Base-by-base conservation (phyloP, 2,329 filamentous ascomycete species). In the Diaporthe caulivora region DNA sequence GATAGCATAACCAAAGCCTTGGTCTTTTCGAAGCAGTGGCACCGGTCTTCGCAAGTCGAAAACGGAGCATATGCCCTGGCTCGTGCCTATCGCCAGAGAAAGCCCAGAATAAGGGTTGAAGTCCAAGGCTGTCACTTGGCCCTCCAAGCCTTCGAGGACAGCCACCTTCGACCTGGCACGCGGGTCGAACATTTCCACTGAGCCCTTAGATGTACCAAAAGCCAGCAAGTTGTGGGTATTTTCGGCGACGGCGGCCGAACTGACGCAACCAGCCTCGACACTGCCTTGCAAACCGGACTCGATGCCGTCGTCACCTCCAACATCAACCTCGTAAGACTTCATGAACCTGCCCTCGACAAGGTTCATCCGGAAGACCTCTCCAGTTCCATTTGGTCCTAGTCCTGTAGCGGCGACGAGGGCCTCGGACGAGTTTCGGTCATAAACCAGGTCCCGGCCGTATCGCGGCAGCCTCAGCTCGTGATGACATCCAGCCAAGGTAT, bases 131-230 rank as follows among this genome's bases (percentile, higher is more conserved):
- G 96, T 98, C 58, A 98, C 92, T 80, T 95, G 93, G 42, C 90
- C 91, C 74, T 92, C 89, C 73, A 91, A 88, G 0, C 87, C 89
- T 17, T 92, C 88, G 2, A 99, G 86, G 24, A 96, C 88, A 21
- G 94, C 95, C 15, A 96, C 93, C 72, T 95, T 89, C 71, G 92
- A 93, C 80, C 95, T 93, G 40, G 94, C 95, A 74, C 97, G 90
- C 1, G 95, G 90, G 81, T 99, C 97, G 94, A 95, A 99, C 80
- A 98, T 96, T 81, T 99, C 97, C 34, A 98, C 94, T 0, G 96
- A 98, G n/a, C 97, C 96, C 72, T 97, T 86, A 3, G 95, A 95
- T 1, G 97, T 99, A 69, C 97, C 97, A 79, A 99, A 99, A 0
- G 96, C 95, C 44, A 95, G 88, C 6, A 99, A 87, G 72, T 97